Evolutionary conservation across 306 rosid species (phyloP).

Genomic region (Canavalia ensiformis): DNA sequence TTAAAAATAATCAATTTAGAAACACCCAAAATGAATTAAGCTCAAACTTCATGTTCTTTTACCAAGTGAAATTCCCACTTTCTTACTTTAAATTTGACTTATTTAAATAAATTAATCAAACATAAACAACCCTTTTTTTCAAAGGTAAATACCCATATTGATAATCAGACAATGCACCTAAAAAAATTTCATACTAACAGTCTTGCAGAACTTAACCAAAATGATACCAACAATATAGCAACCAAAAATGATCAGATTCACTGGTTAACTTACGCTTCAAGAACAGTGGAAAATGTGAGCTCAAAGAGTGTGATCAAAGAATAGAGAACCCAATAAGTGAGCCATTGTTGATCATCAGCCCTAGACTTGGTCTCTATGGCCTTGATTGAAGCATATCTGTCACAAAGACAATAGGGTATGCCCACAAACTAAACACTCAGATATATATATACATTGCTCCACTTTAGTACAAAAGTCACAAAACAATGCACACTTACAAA

Average conservation of each 20-base stretch:
- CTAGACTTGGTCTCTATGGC: constrained; percentile 89
- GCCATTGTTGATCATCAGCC: constrained; percentile 93
- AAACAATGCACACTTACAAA: constrained; percentile 66
- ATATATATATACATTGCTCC: constrained; percentile 22
- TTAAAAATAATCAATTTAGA: too few species aligned
- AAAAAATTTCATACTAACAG: constrained; percentile 1
- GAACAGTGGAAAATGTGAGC: constrained; percentile 89
- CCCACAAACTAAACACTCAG: constrained; percentile 1
- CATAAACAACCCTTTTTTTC: too few species aligned
- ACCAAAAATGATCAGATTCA: not conserved
- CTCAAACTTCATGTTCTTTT: too few species aligned
- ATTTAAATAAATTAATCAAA: too few species aligned
- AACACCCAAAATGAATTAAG: too few species aligned
- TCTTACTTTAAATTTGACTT: not conserved
- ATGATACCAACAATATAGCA: not conserved
- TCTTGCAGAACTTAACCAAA: not conserved
- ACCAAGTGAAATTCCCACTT: not conserved
- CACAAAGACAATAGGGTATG: not conserved
- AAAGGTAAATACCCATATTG: not conserved
- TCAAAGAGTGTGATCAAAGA: constrained; percentile 88
- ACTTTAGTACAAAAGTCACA: constrained; percentile 18
- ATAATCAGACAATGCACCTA: not conserved
- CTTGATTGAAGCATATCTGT: constrained; percentile 80
- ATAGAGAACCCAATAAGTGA: constrained; percentile 95
- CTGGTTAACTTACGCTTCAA: constrained; percentile 65